A percentile compares a stretch with the other conserved stretches of the same genome.
phyloP scores from a whole-genome alignment of 106 monocot genomes.

The Apostasia ramifera region DNA sequence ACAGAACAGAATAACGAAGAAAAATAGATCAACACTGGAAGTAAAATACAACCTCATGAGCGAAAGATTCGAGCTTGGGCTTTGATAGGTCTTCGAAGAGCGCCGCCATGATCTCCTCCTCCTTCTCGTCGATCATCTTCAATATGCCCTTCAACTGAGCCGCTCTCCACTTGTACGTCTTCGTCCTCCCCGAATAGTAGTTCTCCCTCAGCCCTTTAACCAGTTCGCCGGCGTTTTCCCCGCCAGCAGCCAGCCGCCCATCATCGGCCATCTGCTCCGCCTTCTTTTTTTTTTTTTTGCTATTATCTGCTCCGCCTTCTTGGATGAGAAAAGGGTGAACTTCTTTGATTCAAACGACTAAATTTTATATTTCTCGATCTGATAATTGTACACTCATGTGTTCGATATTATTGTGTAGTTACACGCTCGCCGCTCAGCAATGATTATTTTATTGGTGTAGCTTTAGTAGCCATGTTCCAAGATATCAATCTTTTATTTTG shows the following conservation, averaged over 20 bases:
- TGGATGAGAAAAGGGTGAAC: too few species aligned
- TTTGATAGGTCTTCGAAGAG: slow-evolving; percentile 45
- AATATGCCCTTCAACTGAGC: slow-evolving; percentile 34
- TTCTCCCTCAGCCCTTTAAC: slow-evolving; percentile 35
- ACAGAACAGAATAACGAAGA: background rate
- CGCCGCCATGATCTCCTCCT: slow-evolving; percentile 43
- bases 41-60: slow-evolving; percentile 36
- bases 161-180: slow-evolving; percentile 48
- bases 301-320: too few species aligned
- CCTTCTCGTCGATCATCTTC: slow-evolving; percentile 47
- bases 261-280: background rate
- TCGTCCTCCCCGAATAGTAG: slow-evolving; percentile 40
- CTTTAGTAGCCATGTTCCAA: too few species aligned
- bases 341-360: too few species aligned
- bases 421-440: too few species aligned
- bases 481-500: too few species aligned
- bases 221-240: slow-evolving; percentile 19
- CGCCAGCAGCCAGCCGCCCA: background rate
- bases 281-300: background rate
- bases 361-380: too few species aligned
- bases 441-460: too few species aligned
- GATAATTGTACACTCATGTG: too few species aligned
- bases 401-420: too few species aligned
- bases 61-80: slow-evolving; percentile 47
- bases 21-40: background rate